Conservation (phyloP, 495 filamentous ascomycete species). For the Beverwykella pulmonaria region DNA sequence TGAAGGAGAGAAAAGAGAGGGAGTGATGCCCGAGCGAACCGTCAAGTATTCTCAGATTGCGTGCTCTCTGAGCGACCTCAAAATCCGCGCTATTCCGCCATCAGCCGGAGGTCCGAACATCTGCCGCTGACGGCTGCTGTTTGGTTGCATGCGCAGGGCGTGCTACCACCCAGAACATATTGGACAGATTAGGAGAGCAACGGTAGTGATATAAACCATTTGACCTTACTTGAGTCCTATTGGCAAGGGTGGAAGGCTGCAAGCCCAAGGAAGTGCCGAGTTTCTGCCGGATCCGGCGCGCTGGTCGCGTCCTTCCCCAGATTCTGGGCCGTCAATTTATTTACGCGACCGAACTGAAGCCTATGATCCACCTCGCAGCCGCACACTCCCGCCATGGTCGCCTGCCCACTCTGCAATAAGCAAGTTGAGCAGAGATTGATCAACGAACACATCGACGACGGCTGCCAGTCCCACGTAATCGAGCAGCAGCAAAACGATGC, state of each 20-base stretch:
- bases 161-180: background rate
- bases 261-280: background rate
- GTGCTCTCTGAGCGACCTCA: constrained; percentile 12
- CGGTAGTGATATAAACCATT: too few relatives aligned
- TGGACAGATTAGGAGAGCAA: too few relatives aligned
- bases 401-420: constrained; percentile 84
- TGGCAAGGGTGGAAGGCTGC: too few relatives aligned
- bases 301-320: constrained; percentile 20
- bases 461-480: constrained; percentile 57
- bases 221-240: too few relatives aligned
- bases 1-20: background rate
- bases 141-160: background rate
- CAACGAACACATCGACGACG: constrained; percentile 88
- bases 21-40: background rate
- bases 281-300: background rate
- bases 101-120: constrained; percentile 16
- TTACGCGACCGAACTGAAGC: constrained; percentile 24
- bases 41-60: constrained; percentile 9
- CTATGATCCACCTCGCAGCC: background rate
- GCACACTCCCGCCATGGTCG: constrained; percentile 60
- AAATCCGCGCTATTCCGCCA: constrained; percentile 26
- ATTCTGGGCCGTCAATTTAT: constrained; percentile 20
- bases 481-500: constrained; percentile 47
- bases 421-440: constrained; percentile 74
- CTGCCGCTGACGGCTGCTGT: background rate